A percentile compares a stretch with the other conserved stretches of the same genome.
phyloP scores from a whole-genome alignment of 2,329 filamentous ascomycete genomes.

The Ophiognomonia clavigignenti-juglandacearum region DNA sequence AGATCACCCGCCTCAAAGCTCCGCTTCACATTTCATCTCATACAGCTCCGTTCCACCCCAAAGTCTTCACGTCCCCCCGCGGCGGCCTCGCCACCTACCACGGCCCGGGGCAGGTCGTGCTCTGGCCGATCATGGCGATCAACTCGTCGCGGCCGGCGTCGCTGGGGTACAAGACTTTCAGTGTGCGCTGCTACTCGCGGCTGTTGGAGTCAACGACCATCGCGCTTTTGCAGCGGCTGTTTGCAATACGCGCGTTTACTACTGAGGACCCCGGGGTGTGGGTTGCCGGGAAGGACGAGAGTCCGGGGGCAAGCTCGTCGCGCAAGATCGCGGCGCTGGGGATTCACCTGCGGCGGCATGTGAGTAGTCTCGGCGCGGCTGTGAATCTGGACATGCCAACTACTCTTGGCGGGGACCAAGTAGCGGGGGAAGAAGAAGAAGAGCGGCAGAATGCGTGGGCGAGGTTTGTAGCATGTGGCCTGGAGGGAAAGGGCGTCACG shows the following conservation, averaged over 20 bases:
- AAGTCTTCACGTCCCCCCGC: slow-evolving; percentile 68
- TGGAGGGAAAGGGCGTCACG: slow-evolving; percentile 76
- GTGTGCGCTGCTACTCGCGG: slow-evolving; percentile 71
- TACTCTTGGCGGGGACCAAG: slow-evolving; percentile 2
- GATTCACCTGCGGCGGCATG: slow-evolving; percentile 80
- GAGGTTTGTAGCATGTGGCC: slow-evolving; percentile 84
- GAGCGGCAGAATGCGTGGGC: slow-evolving; percentile 45
- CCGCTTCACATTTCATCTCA: slow-evolving; percentile 32
- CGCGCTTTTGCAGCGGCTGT: slow-evolving; percentile 50
- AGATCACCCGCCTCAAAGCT: slow-evolving; percentile 29
- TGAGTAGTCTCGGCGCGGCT: slow-evolving; percentile 80
- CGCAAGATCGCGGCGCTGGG: slow-evolving; percentile 87
- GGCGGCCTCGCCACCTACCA: slow-evolving; percentile 95
- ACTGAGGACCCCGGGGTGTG: slow-evolving; percentile 83
- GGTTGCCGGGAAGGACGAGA: slow-evolving; percentile 36
- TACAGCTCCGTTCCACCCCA: no score
- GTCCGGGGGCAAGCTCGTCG: slow-evolving; percentile 22
- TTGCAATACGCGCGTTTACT: slow-evolving; percentile 57
- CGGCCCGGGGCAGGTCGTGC: slow-evolving; percentile 84
- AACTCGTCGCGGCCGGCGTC: slow-evolving; percentile 35
- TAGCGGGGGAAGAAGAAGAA: slow-evolving; percentile 53
- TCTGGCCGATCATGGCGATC: slow-evolving; percentile 90
- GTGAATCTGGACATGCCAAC: slow-evolving; percentile 67
- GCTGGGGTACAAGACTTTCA: slow-evolving; percentile 46
- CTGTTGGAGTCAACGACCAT: slow-evolving; percentile 75